Base-by-base conservation (phyloP, 805 yeast species). In the Priceomyces haplophilus region DNA sequence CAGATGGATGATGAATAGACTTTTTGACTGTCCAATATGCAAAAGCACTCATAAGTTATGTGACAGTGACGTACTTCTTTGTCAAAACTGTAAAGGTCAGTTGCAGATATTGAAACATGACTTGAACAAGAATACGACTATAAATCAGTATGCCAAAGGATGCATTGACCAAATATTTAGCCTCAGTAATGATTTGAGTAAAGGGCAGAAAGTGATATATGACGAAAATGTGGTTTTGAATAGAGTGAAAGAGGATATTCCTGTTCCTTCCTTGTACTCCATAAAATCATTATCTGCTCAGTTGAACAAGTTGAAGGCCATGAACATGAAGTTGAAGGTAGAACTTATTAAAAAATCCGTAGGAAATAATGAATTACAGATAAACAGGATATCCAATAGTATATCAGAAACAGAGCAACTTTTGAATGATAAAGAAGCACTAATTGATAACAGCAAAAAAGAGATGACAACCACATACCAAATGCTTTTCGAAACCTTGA, bases 131-230 rank as follows among this genome's bases (percentile, higher is more conserved):
- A 63, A 58, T 32, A 71, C 66, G 32, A 33, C 29, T 12, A 18
- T 48, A 21, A 65, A 61, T 34, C 27, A 37, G 6, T 24, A 39
- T 2, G 47, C 58, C 42, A 51, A 62, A 11, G 34, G 31, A 10
- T 55, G 56, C 20, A 65, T 68, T 21, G 53, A 65, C 43, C 38
- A 48, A 15, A 51, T 67, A 1, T 67, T 68, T 34, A 44, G 42
- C 2, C 42, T 47, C 4, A 49, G 56, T 16, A 37, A 39, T n/a
- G 23, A 37, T 21, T 45, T 57, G 29, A 48, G 40, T 29, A 37
- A 37, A 7, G 50, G 48, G 7, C 38, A 37, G 12, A 29, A 30
- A 13, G 37, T 27, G n/a, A 37, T 38, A 7, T 39, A 21, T 23
- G n/a, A 29, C 32, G 18, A 27, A n/a, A 35, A 11, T 18, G 16